These are phyloP conservation scores for Lactifluus subvellereus DNA, from an alignment of 768 basidiomycete species.

Conservation along the genomic window DNA sequence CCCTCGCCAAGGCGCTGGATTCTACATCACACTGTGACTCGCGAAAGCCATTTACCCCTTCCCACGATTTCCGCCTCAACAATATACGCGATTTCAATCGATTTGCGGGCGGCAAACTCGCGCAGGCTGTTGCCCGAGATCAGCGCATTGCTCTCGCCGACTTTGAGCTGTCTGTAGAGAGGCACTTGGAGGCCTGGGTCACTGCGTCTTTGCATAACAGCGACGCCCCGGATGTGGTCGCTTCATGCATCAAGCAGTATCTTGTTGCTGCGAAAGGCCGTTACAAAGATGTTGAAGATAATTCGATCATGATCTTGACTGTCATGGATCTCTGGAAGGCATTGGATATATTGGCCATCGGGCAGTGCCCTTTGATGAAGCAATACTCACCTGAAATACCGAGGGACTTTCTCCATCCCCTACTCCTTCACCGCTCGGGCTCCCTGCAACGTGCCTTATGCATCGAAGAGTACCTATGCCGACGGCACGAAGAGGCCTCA, in stretches of 20 bases:
- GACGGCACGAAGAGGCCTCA: neutral
- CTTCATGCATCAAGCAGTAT: slow-evolving; percentile 15
- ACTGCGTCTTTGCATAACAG: neutral
- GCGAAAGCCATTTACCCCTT: neutral
- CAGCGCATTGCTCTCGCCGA: neutral
- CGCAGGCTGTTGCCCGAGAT: neutral
- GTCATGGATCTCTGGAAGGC: slow-evolving; percentile 40
- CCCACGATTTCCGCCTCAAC: neutral
- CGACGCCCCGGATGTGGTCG: neutral
- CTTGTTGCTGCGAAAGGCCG: neutral
- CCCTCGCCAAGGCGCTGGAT: neutral
- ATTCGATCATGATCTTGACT: slow-evolving; percentile 9
- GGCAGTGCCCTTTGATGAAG: slow-evolving; percentile 35
- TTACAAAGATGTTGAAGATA: neutral
- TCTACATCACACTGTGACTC: neutral
- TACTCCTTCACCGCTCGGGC: slow-evolving; percentile 35
- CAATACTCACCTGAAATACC: slow-evolving; percentile 45
- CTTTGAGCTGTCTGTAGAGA: slow-evolving; percentile 2
- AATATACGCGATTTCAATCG: neutral
- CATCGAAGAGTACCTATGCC: slow-evolving; percentile 3
- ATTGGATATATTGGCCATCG: slow-evolving; percentile 36
- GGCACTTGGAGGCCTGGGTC: neutral
- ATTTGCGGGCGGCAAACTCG: neutral
- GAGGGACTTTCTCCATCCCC: slow-evolving; percentile 32
- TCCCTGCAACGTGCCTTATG: neutral